phyloP scores from a whole-genome alignment of 352 stramenopile genomes.

The Phytophthora fragariaefolia region DNA sequence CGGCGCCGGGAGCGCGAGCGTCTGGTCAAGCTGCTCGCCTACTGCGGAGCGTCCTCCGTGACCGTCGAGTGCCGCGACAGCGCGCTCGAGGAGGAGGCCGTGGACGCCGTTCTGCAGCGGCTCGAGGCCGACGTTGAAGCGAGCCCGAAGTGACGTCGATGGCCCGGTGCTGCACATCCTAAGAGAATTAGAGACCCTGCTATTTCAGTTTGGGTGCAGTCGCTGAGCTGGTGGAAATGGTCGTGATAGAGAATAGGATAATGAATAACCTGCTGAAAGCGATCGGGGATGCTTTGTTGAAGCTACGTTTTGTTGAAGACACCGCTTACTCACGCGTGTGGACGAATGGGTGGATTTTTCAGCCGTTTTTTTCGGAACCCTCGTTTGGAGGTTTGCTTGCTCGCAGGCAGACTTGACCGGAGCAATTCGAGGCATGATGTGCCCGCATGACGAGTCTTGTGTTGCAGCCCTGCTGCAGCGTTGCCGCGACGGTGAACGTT shows the following conservation, averaged over 20 bases:
- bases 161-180: background rate
- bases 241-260: no score
- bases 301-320: background rate
- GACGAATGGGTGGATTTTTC: background rate
- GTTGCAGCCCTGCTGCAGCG: no score
- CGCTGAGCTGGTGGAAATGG: no score
- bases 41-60: constrained; percentile 73
- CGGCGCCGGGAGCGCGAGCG: constrained; percentile 44
- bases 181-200: no score
- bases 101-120: constrained; percentile 13
- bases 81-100: constrained; percentile 32
- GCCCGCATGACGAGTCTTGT: no score
- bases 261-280: no score
- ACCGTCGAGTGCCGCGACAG: constrained; percentile 44
- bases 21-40: constrained; percentile 53
- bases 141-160: background rate
- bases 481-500: no score
- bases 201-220: no score
- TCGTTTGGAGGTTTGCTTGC: background rate
- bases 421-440: no score
- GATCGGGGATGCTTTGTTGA: background rate
- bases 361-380: background rate
- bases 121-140: constrained; percentile 6
- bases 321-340: background rate
- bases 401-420: no score